A percentile compares a stretch with the other conserved stretches of the same genome.
phyloP scores from a whole-genome alignment of 768 basidiomycete genomes.

The Suillus paluster region DNA sequence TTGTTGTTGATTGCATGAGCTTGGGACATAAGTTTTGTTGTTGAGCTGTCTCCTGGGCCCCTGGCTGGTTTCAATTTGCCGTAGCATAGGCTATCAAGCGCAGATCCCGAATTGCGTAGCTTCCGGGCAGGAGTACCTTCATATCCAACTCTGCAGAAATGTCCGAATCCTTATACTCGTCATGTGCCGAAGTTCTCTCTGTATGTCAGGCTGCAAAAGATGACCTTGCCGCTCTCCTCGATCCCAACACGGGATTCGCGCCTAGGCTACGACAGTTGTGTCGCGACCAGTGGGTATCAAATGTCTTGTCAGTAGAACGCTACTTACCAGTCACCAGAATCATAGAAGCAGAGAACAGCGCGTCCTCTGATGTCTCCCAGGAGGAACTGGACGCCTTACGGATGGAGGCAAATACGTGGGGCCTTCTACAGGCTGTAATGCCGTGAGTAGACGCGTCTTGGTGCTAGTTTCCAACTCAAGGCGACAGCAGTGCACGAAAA shows the following conservation, averaged over 20 bases:
- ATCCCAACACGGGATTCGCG: constrained; percentile 73
- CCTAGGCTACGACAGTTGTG: constrained; percentile 59
- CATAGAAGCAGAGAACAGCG: constrained; percentile 51
- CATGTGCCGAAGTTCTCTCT: constrained; percentile 69
- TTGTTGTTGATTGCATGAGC: too few species aligned
- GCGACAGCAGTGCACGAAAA: constrained; percentile 62
- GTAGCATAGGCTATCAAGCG: background rate
- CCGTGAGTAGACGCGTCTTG: constrained; percentile 52
- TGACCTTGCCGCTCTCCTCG: constrained; percentile 63
- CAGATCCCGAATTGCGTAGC: background rate
- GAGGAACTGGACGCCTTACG: constrained; percentile 66
- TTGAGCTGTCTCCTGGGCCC: too few species aligned
- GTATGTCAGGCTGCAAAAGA: constrained; percentile 57
- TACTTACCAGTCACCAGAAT: constrained; percentile 42
- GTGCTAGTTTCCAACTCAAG: background rate
- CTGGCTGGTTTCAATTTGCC: background rate
- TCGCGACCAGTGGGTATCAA: constrained; percentile 56
- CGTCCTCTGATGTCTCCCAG: constrained; percentile 39
- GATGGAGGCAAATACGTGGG: constrained; percentile 85
- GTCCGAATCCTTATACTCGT: constrained; percentile 54
- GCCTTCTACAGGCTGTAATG: constrained; percentile 75
- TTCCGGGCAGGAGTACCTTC: background rate
- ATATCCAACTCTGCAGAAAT: constrained; percentile 12
- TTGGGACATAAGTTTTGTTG: too few species aligned
- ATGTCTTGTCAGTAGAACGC: background rate